Evolutionary conservation across 257 asterid species (phyloP).

Genomic region (Jacaranda copaia): DNA sequence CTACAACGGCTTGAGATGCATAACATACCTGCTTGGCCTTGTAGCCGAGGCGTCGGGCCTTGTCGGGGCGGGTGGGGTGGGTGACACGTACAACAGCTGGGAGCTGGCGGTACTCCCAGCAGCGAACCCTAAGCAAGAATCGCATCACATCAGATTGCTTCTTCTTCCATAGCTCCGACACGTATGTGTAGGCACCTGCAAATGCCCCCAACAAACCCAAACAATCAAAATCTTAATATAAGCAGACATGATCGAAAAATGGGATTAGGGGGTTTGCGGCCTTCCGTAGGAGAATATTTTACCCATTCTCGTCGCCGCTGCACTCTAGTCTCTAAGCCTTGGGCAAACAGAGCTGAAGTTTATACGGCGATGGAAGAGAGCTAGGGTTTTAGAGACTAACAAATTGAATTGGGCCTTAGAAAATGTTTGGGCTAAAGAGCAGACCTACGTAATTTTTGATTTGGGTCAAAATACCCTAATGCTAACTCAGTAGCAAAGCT

Average conservation of each 20-base stretch:
- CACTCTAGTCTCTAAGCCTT: neutral
- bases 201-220: neutral
- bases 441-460: neutral
- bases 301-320: slow-evolving; percentile 44
- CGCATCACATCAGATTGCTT: slow-evolving; percentile 62
- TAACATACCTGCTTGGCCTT: slow-evolving; percentile 57
- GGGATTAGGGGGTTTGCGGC: neutral
- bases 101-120: slow-evolving; percentile 63
- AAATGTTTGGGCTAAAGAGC: neutral
- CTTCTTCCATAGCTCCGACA: slow-evolving; percentile 60
- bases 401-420: slow-evolving; percentile 17
- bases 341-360: neutral
- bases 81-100: slow-evolving; percentile 60
- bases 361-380: slow-evolving; percentile 11
- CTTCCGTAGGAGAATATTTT: neutral
- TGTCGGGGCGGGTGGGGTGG: slow-evolving; percentile 61
- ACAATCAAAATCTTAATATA: neutral
- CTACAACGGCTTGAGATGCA: neutral
- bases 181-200: slow-evolving; percentile 55
- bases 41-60: slow-evolving; percentile 64
- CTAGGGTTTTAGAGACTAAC: slow-evolving; percentile 26
- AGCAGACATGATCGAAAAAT: neutral
- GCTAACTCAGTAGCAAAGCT: too few species aligned
- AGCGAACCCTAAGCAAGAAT: slow-evolving; percentile 53
- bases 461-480: neutral